Conservation (phyloP, 2,329 filamentous ascomycete genomes). For the Penicillium sp. region DNA sequence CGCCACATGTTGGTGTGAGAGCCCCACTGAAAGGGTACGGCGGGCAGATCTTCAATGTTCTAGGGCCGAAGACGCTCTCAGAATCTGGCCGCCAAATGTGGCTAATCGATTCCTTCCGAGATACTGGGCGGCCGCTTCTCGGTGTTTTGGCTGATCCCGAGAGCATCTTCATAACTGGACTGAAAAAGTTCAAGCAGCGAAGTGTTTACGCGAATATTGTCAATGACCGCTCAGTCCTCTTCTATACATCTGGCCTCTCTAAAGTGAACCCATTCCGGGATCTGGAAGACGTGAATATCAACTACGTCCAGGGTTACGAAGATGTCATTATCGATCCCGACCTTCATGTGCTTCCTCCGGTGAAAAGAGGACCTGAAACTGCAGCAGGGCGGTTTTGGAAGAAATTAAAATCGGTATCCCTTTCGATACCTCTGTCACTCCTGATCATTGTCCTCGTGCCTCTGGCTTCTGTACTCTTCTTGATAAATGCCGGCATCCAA, state of each 20-base stretch:
- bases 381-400: conserved; percentile 37
- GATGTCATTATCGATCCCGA: conserved; percentile 69
- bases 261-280: conserved; percentile 75
- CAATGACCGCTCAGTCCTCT: conserved; percentile 79
- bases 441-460: conserved; percentile 71
- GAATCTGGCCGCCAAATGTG: conserved; percentile 86
- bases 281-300: conserved; percentile 65
- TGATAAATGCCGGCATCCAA: conserved; percentile 75
- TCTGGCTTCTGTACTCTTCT: conserved; percentile 67
- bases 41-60: conserved; percentile 73
- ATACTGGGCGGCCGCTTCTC: conserved; percentile 77
- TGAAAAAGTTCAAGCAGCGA: conserved; percentile 72
- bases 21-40: conserved; percentile 66
- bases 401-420: conserved; percentile 43
- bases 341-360: conserved; percentile 31
- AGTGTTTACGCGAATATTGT: conserved; percentile 82
- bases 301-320: conserved; percentile 72
- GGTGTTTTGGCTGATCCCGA: conserved; percentile 77
- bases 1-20: conserved; percentile 76
- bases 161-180: conserved; percentile 79
- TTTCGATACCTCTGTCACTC: conserved; percentile 62
- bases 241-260: conserved; percentile 78
- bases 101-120: conserved; percentile 78
- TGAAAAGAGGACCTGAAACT: conserved; percentile 18
- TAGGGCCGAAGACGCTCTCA: conserved; percentile 78